Percentiles rank a stretch among this genome's conserved stretches.
Evolutionary conservation across 2,329 filamentous ascomycete genomes (phyloP).

Genomic region (Claviceps capensis): DNA sequence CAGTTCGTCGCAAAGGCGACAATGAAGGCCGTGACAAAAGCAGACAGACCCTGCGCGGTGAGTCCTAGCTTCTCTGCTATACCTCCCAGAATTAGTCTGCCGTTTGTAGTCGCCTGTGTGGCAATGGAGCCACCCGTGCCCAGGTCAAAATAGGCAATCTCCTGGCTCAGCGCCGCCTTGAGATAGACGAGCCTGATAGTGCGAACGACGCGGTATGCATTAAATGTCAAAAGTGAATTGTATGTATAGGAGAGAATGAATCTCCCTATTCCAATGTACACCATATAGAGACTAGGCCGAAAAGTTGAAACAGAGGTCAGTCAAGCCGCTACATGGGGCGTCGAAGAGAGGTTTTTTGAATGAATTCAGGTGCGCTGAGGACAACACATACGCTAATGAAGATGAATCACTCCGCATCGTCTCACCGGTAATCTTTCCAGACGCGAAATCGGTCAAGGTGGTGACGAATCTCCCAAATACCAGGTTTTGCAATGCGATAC

Average conservation of each 20-base stretch:
- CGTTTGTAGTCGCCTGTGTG: conserved; percentile 29
- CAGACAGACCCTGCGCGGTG: conserved; percentile 23
- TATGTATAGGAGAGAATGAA: conserved; percentile 36
- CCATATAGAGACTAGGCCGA: conserved; percentile 35
- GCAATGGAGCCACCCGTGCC: conserved; percentile 27
- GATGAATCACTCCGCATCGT: conserved; percentile 17
- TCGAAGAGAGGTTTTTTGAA: too few relatives aligned
- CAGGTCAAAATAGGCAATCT: conserved; percentile 35
- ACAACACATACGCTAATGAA: conserved; percentile 19
- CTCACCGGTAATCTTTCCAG: conserved; percentile 11
- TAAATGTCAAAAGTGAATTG: conserved; percentile 31
- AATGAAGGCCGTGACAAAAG: conserved; percentile 25
- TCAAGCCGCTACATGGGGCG: too few relatives aligned
- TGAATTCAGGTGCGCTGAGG: too few relatives aligned
- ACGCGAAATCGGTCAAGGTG: conserved; percentile 19
- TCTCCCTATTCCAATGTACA: conserved; percentile 43
- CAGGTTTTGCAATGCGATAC: conserved; percentile 23
- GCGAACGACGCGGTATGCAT: conserved; percentile 36
- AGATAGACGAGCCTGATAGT: conserved; percentile 35
- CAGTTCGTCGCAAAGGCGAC: conserved; percentile 27
- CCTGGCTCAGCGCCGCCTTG: conserved; percentile 33
- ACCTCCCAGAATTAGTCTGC: conserved; percentile 26
- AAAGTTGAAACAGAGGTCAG: not conserved
- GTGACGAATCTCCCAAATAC: conserved; percentile 26
- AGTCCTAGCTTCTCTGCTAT: conserved; percentile 27